phyloP scores from a whole-genome alignment of 495 filamentous ascomycete species.

The Penicillium waksmanii region DNA sequence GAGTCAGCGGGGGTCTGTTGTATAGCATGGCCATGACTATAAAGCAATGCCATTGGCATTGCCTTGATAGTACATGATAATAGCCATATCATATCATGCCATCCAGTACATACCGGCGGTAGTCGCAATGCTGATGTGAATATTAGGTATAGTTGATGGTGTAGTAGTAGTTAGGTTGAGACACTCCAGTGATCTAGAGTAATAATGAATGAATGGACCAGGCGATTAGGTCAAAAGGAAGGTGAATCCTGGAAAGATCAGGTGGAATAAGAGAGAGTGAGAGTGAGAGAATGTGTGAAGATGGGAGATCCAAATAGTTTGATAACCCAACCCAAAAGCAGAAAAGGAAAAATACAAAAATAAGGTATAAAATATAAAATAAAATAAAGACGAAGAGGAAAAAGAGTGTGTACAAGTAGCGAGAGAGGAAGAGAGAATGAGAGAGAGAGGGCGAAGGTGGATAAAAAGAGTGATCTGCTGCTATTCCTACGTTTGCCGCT shows the following conservation, averaged over 20 bases:
- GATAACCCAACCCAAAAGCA: slow-evolving; percentile 32
- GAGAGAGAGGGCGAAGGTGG: slow-evolving; percentile 35
- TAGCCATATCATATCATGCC: background rate
- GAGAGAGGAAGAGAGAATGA: slow-evolving; percentile 40
- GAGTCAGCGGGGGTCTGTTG: too few species aligned
- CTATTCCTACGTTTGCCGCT: slow-evolving; percentile 40
- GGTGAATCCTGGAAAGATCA: background rate
- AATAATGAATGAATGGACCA: slow-evolving; percentile 35
- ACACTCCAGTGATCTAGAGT: background rate
- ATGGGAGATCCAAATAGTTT: slow-evolving; percentile 23
- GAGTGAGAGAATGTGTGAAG: slow-evolving; percentile 12
- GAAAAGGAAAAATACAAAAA: slow-evolving; percentile 10
- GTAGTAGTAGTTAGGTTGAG: background rate
- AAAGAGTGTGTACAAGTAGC: slow-evolving; percentile 35
- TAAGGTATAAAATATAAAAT: slow-evolving; percentile 25
- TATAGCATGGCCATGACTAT: too few species aligned
- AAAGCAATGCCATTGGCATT: too few species aligned
- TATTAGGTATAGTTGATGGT: slow-evolving; percentile 3
- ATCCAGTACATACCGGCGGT: background rate
- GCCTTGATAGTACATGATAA: too few species aligned
- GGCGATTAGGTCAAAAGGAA: slow-evolving; percentile 19
- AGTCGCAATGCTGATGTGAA: background rate
- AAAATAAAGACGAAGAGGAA: slow-evolving; percentile 26
- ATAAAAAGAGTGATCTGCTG: slow-evolving; percentile 53
- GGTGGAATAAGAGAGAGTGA: slow-evolving; percentile 7